Percentiles rank a stretch among this genome's conserved stretches.
These are phyloP conservation scores for Cladosporium sp. DNA, from an alignment of 2,329 filamentous ascomycete genomes.

Conservation along the genomic window DNA sequence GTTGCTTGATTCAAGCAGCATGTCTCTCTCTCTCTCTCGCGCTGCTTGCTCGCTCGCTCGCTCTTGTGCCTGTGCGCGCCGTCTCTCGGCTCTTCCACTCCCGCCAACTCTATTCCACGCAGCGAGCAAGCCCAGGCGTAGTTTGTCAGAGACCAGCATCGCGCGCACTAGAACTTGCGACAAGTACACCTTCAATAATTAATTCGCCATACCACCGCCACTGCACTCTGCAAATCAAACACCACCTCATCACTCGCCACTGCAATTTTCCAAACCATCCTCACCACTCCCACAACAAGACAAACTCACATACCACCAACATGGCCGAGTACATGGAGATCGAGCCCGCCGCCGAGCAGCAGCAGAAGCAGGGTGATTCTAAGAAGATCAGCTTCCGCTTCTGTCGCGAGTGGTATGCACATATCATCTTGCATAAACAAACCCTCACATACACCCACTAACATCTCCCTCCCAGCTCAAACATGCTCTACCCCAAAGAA, in stretches of 20 bases:
- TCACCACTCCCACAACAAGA: not conserved
- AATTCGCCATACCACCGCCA: not conserved
- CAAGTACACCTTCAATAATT: not conserved
- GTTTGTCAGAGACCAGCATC: not conserved
- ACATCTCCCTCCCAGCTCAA: conserved; percentile 62
- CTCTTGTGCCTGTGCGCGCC: conserved; percentile 9
- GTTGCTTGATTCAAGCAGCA: not conserved
- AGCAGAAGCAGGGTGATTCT: conserved; percentile 42
- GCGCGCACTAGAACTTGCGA: conserved; percentile 7
- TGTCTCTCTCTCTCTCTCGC: not conserved
- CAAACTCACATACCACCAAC: conserved; percentile 6
- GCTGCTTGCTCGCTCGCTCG: not conserved
- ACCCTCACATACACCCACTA: conserved; percentile 15
- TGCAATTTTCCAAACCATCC: not conserved
- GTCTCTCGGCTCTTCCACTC: conserved; percentile 5
- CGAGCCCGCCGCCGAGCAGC: conserved; percentile 25
- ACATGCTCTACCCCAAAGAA: conserved; percentile 97
- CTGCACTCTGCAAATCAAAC: not conserved
- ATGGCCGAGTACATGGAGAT: conserved; percentile 21
- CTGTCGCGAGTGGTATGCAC: conserved; percentile 84
- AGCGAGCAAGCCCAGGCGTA: not conserved
- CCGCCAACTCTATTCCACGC: conserved; percentile 12
- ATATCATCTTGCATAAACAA: not conserved
- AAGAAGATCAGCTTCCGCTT: conserved; percentile 95
- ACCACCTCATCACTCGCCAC: not conserved